A percentile compares a stretch with the other conserved stretches of the same genome.
Conservation (phyloP, 257 asterid species). For the Forsythia suspensa region DNA sequence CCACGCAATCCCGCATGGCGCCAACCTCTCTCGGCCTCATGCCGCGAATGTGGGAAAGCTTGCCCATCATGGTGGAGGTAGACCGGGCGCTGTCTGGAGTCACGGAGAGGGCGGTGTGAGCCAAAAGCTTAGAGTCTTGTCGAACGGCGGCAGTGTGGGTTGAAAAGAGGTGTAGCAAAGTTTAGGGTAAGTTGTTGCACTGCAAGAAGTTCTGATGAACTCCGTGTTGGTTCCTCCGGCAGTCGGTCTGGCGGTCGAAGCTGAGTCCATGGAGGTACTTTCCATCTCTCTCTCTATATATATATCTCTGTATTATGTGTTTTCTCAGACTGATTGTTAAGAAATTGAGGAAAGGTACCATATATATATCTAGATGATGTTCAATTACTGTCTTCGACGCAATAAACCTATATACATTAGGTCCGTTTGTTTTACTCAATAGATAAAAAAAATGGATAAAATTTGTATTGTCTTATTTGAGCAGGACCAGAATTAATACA, state of each 20-base stretch:
- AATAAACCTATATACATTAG: not conserved
- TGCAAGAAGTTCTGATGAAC: constrained; percentile 62
- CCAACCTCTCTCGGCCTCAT: constrained; percentile 51
- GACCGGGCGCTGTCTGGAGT: constrained; percentile 39
- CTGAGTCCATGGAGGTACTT: constrained; percentile 18
- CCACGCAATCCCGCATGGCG: constrained; percentile 70
- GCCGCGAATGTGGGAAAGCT: constrained; percentile 37
- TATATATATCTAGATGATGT: not conserved
- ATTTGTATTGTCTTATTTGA: no score
- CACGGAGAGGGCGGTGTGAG: constrained; percentile 59
- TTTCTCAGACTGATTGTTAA: constrained; percentile 9
- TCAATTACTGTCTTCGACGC: not conserved
- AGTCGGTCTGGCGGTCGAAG: constrained; percentile 25
- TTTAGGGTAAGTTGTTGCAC: constrained; percentile 59
- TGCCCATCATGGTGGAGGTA: constrained; percentile 43
- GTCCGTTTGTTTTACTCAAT: no score
- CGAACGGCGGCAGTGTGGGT: constrained; percentile 46
- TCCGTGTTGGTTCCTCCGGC: constrained; percentile 31
- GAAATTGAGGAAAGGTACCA: constrained; percentile 1
- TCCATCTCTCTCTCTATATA: constrained; percentile 32
- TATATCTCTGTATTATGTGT: not conserved
- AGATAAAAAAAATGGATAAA: no score
- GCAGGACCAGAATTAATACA: no score
- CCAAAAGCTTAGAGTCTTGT: constrained; percentile 49
- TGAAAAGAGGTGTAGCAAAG: constrained; percentile 64